Conservation (phyloP, 371 early-diverging fungal species). For the Mucor irregularis region DNA sequence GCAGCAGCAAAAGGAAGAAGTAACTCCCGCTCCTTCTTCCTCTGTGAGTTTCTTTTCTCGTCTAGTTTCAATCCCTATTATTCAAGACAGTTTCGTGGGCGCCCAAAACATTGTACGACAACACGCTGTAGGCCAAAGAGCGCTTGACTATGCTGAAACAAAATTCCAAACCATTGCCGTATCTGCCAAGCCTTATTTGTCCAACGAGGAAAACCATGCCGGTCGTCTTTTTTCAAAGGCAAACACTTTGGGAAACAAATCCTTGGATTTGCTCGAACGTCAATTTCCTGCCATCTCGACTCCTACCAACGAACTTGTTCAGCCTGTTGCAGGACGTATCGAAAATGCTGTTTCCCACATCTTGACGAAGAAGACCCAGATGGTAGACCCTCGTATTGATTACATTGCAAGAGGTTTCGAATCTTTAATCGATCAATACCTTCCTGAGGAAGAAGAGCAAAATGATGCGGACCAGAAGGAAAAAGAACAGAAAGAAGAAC, state of each 20-base stretch:
- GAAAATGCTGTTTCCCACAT: slow-evolving; percentile 4
- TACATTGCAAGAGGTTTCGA: slow-evolving; percentile 12
- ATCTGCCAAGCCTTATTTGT: slow-evolving; percentile 10
- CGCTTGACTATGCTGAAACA: slow-evolving; percentile 27
- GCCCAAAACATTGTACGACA: slow-evolving; percentile 22
- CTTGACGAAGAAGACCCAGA: neutral
- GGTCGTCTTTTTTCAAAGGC: slow-evolving; percentile 4
- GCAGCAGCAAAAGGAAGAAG: neutral
- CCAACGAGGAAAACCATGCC: neutral
- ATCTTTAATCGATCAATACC: slow-evolving; percentile 15
- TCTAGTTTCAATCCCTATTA: slow-evolving; percentile 22
- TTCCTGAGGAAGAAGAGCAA: slow-evolving; percentile 10
- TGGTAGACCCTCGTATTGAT: slow-evolving; percentile 19
- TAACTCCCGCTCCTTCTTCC: neutral
- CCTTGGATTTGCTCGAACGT: slow-evolving; percentile 18
- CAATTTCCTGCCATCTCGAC: slow-evolving; percentile 16
- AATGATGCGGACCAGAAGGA: neutral
- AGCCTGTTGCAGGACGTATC: slow-evolving; percentile 13
- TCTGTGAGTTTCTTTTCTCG: slow-evolving; percentile 16
- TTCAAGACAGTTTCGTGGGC: slow-evolving; percentile 21
- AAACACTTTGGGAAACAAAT: slow-evolving; percentile 20
- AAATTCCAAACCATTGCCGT: slow-evolving; percentile 5
- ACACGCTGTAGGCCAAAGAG: slow-evolving; percentile 19
- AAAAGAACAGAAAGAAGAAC: neutral
- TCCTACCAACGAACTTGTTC: slow-evolving; percentile 21